Conservation (phyloP, 768 basidiomycete genomes). For the Astraeus odoratus region DNA sequence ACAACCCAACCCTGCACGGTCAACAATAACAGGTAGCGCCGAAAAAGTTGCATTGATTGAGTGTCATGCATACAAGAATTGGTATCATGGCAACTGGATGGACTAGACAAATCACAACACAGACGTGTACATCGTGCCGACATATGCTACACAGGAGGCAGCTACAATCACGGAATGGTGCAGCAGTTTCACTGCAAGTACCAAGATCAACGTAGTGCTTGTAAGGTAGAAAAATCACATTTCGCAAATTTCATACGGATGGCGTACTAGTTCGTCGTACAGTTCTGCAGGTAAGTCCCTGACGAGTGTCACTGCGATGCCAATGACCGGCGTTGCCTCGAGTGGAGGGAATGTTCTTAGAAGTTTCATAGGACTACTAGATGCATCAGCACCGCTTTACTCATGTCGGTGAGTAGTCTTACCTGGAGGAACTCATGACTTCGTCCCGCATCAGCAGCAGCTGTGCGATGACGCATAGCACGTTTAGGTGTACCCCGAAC, state of each 20-base stretch:
- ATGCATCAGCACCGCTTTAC: slow-evolving; percentile 1
- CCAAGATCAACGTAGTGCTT: slow-evolving; percentile 1
- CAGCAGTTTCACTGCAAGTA: slow-evolving; percentile 8
- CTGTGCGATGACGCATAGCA: slow-evolving; percentile 95
- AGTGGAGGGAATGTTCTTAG: slow-evolving; percentile 91
- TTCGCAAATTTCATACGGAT: slow-evolving; percentile 60
- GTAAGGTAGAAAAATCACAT: not conserved
- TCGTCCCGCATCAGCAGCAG: slow-evolving; percentile 84
- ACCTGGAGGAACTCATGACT: slow-evolving; percentile 86
- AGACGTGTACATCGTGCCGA: not conserved
- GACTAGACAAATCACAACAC: not conserved
- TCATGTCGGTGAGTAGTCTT: slow-evolving; percentile 14
- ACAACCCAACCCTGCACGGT: too few relatives aligned
- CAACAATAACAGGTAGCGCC: too few relatives aligned
- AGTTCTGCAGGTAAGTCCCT: slow-evolving; percentile 82
- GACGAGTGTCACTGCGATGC: slow-evolving; percentile 90
- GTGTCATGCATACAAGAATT: too few relatives aligned
- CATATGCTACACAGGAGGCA: slow-evolving; percentile 13
- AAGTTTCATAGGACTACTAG: slow-evolving; percentile 81
- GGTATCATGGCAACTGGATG: too few relatives aligned
- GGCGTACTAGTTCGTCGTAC: slow-evolving; percentile 83
- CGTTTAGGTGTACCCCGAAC: slow-evolving; percentile 94
- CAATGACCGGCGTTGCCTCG: slow-evolving; percentile 80
- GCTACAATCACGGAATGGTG: slow-evolving; percentile 2
- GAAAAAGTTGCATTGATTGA: too few relatives aligned